phyloP scores from a whole-genome alignment of 768 basidiomycete species.

The Boletus rufocinnamomeus region DNA sequence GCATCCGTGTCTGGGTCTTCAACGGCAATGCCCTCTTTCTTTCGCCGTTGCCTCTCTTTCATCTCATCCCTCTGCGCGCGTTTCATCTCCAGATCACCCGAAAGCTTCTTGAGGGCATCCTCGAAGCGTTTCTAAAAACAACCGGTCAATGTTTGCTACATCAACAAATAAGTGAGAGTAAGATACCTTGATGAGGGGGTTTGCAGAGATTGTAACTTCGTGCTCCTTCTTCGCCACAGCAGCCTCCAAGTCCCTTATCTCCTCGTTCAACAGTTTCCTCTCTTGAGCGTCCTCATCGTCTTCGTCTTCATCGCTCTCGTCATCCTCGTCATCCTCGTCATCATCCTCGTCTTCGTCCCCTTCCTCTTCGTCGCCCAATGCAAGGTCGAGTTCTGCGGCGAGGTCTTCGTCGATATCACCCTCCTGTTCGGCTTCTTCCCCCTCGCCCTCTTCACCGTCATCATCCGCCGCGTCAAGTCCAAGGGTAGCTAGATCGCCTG shows the following conservation, averaged over 20 bases:
- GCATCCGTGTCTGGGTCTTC: slow-evolving; percentile 44
- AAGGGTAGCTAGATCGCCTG: slow-evolving; percentile 62
- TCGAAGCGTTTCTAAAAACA: slow-evolving; percentile 81
- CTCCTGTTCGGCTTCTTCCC: slow-evolving; percentile 62
- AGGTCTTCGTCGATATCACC: slow-evolving; percentile 88
- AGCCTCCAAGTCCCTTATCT: slow-evolving; percentile 85
- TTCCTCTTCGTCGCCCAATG: slow-evolving; percentile 67
- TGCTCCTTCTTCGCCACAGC: slow-evolving; percentile 83
- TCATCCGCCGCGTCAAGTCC: slow-evolving; percentile 54
- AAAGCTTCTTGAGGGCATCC: slow-evolving; percentile 86
- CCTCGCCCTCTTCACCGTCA: slow-evolving; percentile 60
- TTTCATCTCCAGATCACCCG: slow-evolving; percentile 85
- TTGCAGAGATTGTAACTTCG: slow-evolving; percentile 81
- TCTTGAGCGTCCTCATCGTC: slow-evolving; percentile 81
- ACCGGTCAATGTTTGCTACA: neutral
- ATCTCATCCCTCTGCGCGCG: slow-evolving; percentile 75
- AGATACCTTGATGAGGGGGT: slow-evolving; percentile 80
- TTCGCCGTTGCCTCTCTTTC: slow-evolving; percentile 69
- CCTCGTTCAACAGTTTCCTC: slow-evolving; percentile 80
- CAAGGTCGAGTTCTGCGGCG: slow-evolving; percentile 84
- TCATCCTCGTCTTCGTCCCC: slow-evolving; percentile 68
- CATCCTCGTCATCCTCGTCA: slow-evolving; percentile 69
- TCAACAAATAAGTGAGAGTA: neutral
- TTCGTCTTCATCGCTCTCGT: slow-evolving; percentile 66
- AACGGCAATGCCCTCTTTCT: slow-evolving; percentile 61